Evolutionary conservation across 768 basidiomycete species (phyloP).

Genomic region (Dacryopinax primogenitus): DNA sequence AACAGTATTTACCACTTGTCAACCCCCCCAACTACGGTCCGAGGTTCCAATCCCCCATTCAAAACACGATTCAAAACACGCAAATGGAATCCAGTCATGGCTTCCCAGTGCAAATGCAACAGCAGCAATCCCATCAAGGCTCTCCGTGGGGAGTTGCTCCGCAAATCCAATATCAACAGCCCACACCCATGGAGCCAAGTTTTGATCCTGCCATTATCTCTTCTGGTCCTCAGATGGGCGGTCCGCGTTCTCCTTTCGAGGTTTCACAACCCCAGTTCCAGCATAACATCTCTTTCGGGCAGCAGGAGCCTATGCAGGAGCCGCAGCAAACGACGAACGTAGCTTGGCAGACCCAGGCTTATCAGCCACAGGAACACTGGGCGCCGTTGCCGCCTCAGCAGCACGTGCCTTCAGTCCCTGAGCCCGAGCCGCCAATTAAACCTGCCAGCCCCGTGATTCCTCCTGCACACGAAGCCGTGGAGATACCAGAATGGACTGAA

Average conservation of each 20-base stretch:
- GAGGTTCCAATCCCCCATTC: conserved; percentile 10
- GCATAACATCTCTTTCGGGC: neutral
- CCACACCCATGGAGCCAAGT: neutral
- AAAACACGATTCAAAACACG: conserved; percentile 4
- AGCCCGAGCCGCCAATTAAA: neutral
- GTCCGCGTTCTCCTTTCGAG: neutral
- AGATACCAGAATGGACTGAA: conserved; percentile 16
- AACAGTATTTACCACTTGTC: conserved; percentile 12
- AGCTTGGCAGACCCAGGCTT: neutral
- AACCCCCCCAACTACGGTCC: conserved; percentile 14
- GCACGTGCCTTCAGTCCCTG: neutral
- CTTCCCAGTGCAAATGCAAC: conserved; percentile 16
- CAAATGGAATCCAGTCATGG: conserved; percentile 12
- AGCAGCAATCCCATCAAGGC: conserved; percentile 17
- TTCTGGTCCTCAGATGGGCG: neutral
- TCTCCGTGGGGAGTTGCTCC: conserved; percentile 9
- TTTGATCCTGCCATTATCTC: neutral
- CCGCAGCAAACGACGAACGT: neutral
- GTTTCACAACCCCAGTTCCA: neutral
- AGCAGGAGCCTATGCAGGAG: neutral
- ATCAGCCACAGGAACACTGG: conserved; percentile 10
- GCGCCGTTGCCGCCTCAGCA: neutral
- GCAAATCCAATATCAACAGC: conserved; percentile 5
- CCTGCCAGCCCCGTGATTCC: conserved; percentile 12
- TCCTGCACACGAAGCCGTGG: neutral